Conservation (phyloP, 208 protist species). For the Acanthamoeba healyi region DNA sequence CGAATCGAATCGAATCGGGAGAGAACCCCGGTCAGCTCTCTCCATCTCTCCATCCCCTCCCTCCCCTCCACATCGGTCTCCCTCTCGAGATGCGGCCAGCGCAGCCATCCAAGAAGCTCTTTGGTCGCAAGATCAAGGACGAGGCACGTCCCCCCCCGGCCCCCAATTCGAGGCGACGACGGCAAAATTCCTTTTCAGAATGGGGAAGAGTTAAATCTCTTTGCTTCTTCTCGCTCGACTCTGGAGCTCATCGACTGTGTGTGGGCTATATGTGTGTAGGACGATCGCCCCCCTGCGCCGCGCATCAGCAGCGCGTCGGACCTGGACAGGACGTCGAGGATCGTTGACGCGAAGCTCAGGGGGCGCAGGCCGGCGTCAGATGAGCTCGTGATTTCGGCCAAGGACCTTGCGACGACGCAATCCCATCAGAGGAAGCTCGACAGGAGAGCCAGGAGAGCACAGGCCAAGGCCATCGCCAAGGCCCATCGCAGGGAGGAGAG, state of each 20-base stretch:
- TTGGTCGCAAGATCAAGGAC: neutral
- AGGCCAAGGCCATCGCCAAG: neutral
- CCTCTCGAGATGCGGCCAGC: neutral
- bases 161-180: neutral
- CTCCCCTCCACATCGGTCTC: neutral
- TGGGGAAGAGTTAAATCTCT: too few relatives aligned
- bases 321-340: slow-evolving; percentile 14
- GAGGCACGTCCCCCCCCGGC: neutral
- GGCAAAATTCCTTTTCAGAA: neutral
- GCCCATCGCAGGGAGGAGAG: neutral
- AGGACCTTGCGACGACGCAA: neutral
- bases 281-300: neutral
- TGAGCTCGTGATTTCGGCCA: neutral
- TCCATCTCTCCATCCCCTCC: too few relatives aligned
- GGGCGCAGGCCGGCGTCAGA: neutral
- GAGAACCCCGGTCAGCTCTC: neutral
- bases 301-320: slow-evolving; percentile 54
- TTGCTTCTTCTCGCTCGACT: neutral
- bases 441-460: neutral
- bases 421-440: neutral
- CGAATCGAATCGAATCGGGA: too few relatives aligned
- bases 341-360: too few relatives aligned
- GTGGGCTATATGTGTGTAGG: neutral
- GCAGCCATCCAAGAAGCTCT: neutral
- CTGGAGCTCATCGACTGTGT: too few relatives aligned